Conservation (phyloP, 2,329 filamentous ascomycete genomes). For the Ascochyta fabae region DNA sequence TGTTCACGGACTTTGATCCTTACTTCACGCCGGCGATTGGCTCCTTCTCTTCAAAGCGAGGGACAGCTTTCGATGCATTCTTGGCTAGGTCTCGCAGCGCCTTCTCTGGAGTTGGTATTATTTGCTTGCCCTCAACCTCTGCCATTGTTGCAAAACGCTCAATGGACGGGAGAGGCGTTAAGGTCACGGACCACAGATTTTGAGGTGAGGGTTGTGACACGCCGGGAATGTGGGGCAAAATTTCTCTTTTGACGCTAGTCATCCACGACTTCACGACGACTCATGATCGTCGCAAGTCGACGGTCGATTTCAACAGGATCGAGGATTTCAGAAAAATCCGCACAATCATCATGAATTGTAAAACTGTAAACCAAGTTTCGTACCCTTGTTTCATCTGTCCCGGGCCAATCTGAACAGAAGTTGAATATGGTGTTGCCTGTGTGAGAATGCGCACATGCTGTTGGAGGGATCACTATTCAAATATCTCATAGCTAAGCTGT, state of each 20-base stretch:
- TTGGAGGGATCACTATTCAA: too few species aligned
- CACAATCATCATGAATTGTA: too few species aligned
- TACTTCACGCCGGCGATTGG: conserved; percentile 43
- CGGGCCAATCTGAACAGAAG: too few species aligned
- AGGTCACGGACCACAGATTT: conserved; percentile 14
- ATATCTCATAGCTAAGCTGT: too few species aligned
- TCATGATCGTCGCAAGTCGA: neutral
- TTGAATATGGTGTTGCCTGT: too few species aligned
- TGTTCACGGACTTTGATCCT: conserved; percentile 47
- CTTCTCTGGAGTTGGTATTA: conserved; percentile 34
- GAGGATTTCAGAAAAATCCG: too few species aligned
- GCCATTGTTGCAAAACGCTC: neutral
- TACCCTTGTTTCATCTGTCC: too few species aligned
- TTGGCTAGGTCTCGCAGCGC: conserved; percentile 37
- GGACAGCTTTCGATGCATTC: conserved; percentile 33
- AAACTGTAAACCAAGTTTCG: too few species aligned
- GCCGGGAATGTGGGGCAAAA: conserved; percentile 12
- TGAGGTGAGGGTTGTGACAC: conserved; percentile 9
- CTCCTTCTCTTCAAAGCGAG: conserved; percentile 35
- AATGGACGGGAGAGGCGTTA: conserved; percentile 2
- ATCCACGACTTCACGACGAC: too few species aligned
- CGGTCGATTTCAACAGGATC: too few species aligned
- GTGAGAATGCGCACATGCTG: too few species aligned
- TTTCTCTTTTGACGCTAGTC: conserved; percentile 5
- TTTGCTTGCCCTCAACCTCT: conserved; percentile 1